Evolutionary conservation across 768 basidiomycete genomes (phyloP), one percentile per base, ranked within the genome.

Genomic region (Cystobasidium onofrii): DNA sequence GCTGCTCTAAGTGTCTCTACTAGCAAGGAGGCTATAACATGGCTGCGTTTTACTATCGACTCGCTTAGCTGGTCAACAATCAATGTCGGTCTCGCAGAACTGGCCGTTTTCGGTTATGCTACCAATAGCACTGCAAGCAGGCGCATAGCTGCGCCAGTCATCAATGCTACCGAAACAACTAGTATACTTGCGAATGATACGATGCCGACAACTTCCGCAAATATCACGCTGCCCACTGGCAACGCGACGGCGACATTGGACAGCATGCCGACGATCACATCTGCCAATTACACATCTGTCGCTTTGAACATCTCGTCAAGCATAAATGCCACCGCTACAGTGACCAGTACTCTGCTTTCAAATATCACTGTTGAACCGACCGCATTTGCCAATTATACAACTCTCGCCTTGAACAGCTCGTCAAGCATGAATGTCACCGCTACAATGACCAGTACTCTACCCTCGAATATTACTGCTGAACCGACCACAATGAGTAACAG

Each of bases 41-140:
- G 66, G 29, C 55, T 55, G 12, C 43, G 67, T 18, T 57, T 77
- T 62, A 43, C 54, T 12, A 73, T 75, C 18, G 74, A 73, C 7
- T 66, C 67, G 9, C 57, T 66, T 23, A 73, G 71, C 0, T 6
- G 64, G 6, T 17, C 76, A 29, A 77, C 76, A 10, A 27, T 25
- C 15, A 65, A 71, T 50, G 73, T 64, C 33, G 76, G 76, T 34
- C 69, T 77, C 7, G 29, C 73, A 31, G 76, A 77, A 64, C 50
- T 75, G 43, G 69, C 44, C 4, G 46, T 50, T 20, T 20, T 50
- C 18, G 46, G 46, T 20, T 50, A 50, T n/a, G 4, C 12, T 9
- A 12, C 46, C 12, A 50, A 50, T 20, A 50, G n/a, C 20, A n/a
- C 46, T 7, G 20, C 46, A n/a, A 20, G 3, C 20, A n/a, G 46